These are phyloP conservation scores for Kwoniella dejecticola DNA, from an alignment of 768 basidiomycete genomes.

Conservation along the genomic window DNA sequence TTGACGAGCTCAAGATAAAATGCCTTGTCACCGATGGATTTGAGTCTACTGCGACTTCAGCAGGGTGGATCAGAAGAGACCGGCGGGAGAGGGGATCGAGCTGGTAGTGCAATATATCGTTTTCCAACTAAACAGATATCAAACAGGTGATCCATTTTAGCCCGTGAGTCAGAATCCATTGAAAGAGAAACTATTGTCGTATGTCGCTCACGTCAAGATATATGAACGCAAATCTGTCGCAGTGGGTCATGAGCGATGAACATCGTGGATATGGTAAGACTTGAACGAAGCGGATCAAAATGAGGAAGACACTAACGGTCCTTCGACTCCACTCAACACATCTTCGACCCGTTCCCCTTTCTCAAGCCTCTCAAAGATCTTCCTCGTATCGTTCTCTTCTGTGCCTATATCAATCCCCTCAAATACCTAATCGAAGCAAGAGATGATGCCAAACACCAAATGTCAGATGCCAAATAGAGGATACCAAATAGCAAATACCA, in stretches of 20 bases:
- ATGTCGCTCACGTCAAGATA: slow-evolving; percentile 38
- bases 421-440: slow-evolving; percentile 38
- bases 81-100: slow-evolving; percentile 51
- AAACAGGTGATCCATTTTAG: not conserved
- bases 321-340: slow-evolving; percentile 42
- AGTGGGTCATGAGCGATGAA: not conserved
- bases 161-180: not conserved
- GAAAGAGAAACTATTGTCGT: not conserved
- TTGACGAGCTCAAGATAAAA: slow-evolving; percentile 33
- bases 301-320: slow-evolving; percentile 55
- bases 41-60: not conserved
- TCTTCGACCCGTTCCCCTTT: slow-evolving; percentile 26
- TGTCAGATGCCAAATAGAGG: not conserved
- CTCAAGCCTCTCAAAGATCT: slow-evolving; percentile 33
- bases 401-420: slow-evolving; percentile 34
- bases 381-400: slow-evolving; percentile 46
- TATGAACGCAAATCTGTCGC: slow-evolving; percentile 48
- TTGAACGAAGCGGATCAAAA: too few relatives aligned
- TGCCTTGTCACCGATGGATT: not conserved
- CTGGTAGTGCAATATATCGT: slow-evolving; percentile 37
- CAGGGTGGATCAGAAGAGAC: slow-evolving; percentile 39
- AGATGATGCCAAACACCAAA: too few relatives aligned
- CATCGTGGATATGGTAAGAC: not conserved
- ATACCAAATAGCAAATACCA: too few relatives aligned
- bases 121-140: slow-evolving; percentile 17